Conservation (phyloP, 352 stramenopile genomes). For the Phytophthora quininea region DNA sequence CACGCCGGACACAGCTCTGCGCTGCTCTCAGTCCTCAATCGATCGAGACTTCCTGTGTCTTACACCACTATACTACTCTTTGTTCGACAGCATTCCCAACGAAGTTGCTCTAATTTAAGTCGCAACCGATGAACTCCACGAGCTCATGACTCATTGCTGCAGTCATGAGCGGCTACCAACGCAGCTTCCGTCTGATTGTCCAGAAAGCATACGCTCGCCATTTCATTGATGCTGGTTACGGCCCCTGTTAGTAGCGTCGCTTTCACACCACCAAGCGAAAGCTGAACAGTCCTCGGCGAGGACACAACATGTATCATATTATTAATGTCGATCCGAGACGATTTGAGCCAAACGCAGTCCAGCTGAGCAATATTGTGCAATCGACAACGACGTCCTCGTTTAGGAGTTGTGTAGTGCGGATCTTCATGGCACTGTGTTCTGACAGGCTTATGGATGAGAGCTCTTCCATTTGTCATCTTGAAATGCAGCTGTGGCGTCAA, state of each 20-base stretch:
- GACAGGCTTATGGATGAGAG: neutral
- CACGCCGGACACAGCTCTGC: no score
- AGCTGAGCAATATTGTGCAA: no score
- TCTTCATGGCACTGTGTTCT: neutral
- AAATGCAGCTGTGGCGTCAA: neutral
- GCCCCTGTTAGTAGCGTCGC: neutral
- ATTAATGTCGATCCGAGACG: no score
- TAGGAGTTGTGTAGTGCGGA: neutral
- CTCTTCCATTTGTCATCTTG: neutral
- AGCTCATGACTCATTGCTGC: neutral
- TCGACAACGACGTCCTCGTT: no score
- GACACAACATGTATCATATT: no score
- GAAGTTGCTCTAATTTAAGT: no score
- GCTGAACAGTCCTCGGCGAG: neutral
- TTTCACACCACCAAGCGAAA: neutral
- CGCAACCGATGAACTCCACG: no score
- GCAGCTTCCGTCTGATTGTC: neutral
- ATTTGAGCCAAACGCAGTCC: no score
- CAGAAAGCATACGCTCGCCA: slow-evolving; percentile 1
- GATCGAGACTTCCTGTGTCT: no score
- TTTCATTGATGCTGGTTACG: neutral
- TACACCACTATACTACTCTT: no score
- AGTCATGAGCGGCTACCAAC: neutral
- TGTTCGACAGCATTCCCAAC: no score
- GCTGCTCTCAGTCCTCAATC: no score